Conservation (phyloP, 139 green algal species). For the Deuterostichococcus epilithicus region DNA sequence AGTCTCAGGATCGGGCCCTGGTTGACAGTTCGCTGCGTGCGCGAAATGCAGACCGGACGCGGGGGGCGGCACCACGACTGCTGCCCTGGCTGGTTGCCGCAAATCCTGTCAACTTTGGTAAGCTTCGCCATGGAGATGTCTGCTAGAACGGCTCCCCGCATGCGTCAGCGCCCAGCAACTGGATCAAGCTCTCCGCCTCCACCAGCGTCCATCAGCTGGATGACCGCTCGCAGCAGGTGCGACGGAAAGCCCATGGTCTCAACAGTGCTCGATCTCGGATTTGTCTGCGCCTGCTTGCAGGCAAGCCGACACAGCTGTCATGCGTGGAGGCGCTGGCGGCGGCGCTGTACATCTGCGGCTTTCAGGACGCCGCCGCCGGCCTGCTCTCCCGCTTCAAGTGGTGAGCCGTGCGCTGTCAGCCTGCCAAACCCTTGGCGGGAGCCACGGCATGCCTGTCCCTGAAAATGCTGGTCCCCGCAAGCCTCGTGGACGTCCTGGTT, state of each 20-base stretch:
- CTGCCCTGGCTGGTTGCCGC: slow-evolving; percentile 95
- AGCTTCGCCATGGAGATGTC: background rate
- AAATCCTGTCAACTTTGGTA: slow-evolving; percentile 97
- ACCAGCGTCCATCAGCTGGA: no score
- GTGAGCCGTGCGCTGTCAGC: slow-evolving; percentile 26
- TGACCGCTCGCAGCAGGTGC: no score
- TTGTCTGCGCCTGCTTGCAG: slow-evolving; percentile 18
- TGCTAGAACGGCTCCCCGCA: background rate
- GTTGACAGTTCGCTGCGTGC: background rate
- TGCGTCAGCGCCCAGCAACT: no score
- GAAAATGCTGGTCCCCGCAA: no score
- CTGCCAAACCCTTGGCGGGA: background rate
- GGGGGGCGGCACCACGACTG: slow-evolving; percentile 71
- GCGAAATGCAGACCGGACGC: slow-evolving; percentile 52
- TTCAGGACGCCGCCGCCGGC: slow-evolving; percentile 44
- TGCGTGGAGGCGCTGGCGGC: slow-evolving; percentile 92
- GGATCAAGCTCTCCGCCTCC: no score
- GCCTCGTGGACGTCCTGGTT: no score
- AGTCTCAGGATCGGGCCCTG: no score
- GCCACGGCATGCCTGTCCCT: background rate
- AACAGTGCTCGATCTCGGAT: background rate
- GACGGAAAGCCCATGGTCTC: no score
- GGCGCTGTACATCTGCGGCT: slow-evolving; percentile 81
- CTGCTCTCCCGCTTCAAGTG: slow-evolving; percentile 86
- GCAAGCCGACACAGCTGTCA: slow-evolving; percentile 88